These are phyloP conservation scores for Nannochloropsis gaditana DNA, from an alignment of 108 stramenopile genomes.

Conservation along the genomic window DNA sequence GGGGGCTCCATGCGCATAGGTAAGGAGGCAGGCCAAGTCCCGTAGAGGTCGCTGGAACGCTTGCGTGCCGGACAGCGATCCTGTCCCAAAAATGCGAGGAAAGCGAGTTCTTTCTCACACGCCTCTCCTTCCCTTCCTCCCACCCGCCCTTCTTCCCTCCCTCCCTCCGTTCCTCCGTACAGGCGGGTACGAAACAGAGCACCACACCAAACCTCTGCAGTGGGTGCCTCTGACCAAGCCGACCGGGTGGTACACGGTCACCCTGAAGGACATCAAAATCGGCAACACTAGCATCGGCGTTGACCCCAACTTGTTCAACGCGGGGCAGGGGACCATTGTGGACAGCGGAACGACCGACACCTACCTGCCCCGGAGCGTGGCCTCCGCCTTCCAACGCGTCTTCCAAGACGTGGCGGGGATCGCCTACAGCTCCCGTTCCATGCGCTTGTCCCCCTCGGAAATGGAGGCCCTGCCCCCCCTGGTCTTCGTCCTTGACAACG, in stretches of 20 bases:
- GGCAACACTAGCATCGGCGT: slow-evolving; percentile 27
- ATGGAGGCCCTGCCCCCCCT: slow-evolving; percentile 65
- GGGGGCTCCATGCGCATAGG: slow-evolving; percentile 23
- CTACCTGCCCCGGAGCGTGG: slow-evolving; percentile 62
- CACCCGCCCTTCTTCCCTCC: background rate
- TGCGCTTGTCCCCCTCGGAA: slow-evolving; percentile 56
- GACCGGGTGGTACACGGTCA: slow-evolving; percentile 73
- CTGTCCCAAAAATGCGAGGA: slow-evolving; percentile 46
- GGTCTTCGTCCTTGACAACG: slow-evolving; percentile 40
- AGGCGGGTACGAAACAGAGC: slow-evolving; percentile 69
- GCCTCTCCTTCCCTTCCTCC: background rate
- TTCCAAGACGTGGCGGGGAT: slow-evolving; percentile 67
- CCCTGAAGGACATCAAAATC: slow-evolving; percentile 45
- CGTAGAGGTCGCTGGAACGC: no score
- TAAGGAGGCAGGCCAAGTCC: background rate
- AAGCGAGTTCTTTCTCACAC: slow-evolving; percentile 51
- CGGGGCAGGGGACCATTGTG: slow-evolving; percentile 80
- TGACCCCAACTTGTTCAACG: slow-evolving; percentile 44
- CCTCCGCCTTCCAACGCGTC: slow-evolving; percentile 59
- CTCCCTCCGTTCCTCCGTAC: slow-evolving; percentile 34
- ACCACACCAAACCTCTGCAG: slow-evolving; percentile 74
- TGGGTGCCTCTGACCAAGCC: slow-evolving; percentile 65
- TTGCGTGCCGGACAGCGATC: slow-evolving; percentile 9
- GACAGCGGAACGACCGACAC: slow-evolving; percentile 93
- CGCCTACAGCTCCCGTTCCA: slow-evolving; percentile 62